These are phyloP conservation scores for Rhodosporidiobolus sp. DNA, from an alignment of 768 basidiomycete genomes.

Conservation along the genomic window DNA sequence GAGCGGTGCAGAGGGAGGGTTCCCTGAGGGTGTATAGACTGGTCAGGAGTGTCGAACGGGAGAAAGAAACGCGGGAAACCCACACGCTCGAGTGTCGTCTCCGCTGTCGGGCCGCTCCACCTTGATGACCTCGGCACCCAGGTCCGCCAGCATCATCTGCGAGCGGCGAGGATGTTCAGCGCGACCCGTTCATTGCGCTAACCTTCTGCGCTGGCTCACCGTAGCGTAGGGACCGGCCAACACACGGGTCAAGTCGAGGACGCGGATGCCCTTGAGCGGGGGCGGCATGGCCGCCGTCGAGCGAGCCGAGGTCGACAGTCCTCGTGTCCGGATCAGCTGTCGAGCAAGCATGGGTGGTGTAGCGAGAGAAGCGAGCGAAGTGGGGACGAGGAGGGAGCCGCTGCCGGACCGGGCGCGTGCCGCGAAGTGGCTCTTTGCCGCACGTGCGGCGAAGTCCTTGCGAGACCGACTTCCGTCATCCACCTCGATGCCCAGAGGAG, in stretches of 20 bases:
- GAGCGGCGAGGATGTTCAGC: neutral
- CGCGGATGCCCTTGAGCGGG: constrained; percentile 71
- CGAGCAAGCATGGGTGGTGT: neutral
- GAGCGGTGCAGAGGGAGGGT: constrained; percentile 52
- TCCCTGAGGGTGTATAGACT: constrained; percentile 37
- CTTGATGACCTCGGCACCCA: constrained; percentile 88
- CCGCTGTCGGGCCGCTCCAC: constrained; percentile 70
- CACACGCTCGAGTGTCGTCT: constrained; percentile 73
- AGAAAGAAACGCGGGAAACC: neutral
- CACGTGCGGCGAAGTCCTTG: too few relatives aligned
- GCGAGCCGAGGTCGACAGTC: neutral
- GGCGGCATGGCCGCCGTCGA: constrained; percentile 49
- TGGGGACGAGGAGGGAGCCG: neutral
- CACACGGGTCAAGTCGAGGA: constrained; percentile 86
- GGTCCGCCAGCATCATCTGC: constrained; percentile 75
- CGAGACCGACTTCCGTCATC: too few relatives aligned
- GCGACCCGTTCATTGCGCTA: too few relatives aligned
- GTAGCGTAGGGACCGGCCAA: constrained; percentile 81
- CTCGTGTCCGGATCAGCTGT: neutral
- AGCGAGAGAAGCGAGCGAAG: neutral
- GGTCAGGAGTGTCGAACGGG: neutral
- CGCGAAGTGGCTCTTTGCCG: too few relatives aligned
- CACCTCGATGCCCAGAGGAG: too few relatives aligned
- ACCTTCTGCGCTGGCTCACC: too few relatives aligned
- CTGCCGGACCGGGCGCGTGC: too few relatives aligned